Base-by-base conservation (phyloP, 768 basidiomycete genomes). In the Mycena vulgaris region DNA sequence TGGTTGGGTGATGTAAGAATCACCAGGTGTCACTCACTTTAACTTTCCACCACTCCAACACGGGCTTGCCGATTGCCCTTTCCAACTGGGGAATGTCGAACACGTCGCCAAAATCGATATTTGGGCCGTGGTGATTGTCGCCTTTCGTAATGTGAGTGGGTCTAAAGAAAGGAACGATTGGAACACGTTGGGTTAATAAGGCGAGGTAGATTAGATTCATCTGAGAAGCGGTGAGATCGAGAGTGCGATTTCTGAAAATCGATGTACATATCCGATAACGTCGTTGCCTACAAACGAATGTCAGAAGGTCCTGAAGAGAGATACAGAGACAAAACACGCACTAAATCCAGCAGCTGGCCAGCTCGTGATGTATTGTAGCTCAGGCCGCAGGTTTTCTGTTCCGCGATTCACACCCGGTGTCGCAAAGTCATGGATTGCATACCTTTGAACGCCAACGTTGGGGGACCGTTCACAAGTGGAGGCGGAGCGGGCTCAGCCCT, bases 31-130 rank as follows among this genome's bases (percentile, higher is more conserved):
- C n/a, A n/a, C n/a, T 13, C 53, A 57, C 49, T 69, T 84, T 84
- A 35, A 84, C 77, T 58, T 83, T 74, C 16, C 74, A 62, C 83
- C 83, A 84, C 71, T 84, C 81, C n/a, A 84, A 66, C 23, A 84
- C 56, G 0, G 80, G 79, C 27, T 68, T 71, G 35, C 76, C 73
- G n/a, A 82, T 66, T 25, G 68, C 69, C 45, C 76, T 60, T n/a
- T 73, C 69, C 13, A 83, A 74, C 5, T 79, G 75, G 4, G 78
- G 75, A 14, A 83, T 45, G 63, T 84, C 81, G 62, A 83, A 83
- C 7, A 83, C 74, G 7, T 80, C 78, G 27, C 78, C 75, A 52
- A 84, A 81, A 27, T 33, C 33, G 23, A 59, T n/a, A 25, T 19
- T 47, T 27, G 68, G 60, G 37, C 30, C 52, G 16, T 17, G 2